Evolutionary conservation across 495 filamentous ascomycete genomes (phyloP).

Genomic region (Daldinia childiae): DNA sequence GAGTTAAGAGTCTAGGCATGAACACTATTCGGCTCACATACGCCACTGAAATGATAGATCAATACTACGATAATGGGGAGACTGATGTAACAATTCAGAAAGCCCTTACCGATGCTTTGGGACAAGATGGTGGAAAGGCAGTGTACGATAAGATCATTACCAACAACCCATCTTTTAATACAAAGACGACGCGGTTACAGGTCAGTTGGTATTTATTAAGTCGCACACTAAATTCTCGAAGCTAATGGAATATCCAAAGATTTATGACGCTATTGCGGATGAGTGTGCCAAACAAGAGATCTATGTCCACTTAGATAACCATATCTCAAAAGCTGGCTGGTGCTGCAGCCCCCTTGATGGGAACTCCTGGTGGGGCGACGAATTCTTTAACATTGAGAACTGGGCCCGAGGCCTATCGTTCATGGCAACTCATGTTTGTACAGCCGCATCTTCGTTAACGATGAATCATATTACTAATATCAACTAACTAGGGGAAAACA

Average conservation of each 20-base stretch:
- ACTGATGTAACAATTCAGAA: conserved; percentile 57
- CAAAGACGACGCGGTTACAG: conserved; percentile 57
- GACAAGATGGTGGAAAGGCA: conserved; percentile 51
- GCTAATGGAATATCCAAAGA: conserved; percentile 38
- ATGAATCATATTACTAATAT: conserved; percentile 12
- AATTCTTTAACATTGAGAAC: conserved; percentile 61
- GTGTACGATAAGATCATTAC: conserved; percentile 53
- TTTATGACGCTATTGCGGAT: conserved; percentile 60
- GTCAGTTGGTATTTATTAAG: conserved; percentile 23
- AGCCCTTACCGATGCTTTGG: conserved; percentile 57
- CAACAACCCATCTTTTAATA: conserved; percentile 59
- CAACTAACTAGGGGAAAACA: conserved; percentile 48
- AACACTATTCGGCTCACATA: conserved; percentile 66
- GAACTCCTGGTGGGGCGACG: conserved; percentile 67
- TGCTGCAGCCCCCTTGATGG: conserved; percentile 64
- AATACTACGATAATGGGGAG: conserved; percentile 60
- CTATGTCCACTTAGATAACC: conserved; percentile 68
- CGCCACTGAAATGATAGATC: conserved; percentile 65
- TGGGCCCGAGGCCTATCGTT: conserved; percentile 63
- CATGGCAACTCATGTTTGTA: conserved; percentile 61
- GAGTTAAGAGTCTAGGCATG: conserved; percentile 62
- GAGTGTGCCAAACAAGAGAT: conserved; percentile 60
- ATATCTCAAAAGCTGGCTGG: conserved; percentile 67
- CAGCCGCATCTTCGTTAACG: not conserved
- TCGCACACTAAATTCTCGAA: not conserved